Percentiles rank a stretch among this genome's conserved stretches.
These are phyloP conservation scores for Termitomyces sp. DNA, from an alignment of 768 basidiomycete genomes.

Conservation along the genomic window DNA sequence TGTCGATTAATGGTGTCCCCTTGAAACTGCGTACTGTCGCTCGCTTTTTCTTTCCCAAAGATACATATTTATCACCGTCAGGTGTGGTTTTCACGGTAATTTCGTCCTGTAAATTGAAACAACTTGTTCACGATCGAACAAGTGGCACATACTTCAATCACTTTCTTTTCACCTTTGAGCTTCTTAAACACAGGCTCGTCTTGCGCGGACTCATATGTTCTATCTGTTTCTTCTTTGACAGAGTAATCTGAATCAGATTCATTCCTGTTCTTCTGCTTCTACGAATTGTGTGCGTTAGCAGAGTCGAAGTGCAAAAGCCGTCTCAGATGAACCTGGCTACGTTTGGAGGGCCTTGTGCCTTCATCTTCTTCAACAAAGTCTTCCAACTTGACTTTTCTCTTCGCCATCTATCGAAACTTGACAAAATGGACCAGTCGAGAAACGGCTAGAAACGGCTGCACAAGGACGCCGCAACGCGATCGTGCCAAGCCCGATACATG, in stretches of 20 bases:
- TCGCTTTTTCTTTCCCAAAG: conserved; percentile 69
- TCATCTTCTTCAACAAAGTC: conserved; percentile 10
- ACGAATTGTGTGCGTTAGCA: conserved; percentile 3
- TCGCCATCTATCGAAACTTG: conserved; percentile 17
- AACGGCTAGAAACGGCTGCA: background rate
- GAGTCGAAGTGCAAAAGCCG: background rate
- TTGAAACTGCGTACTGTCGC: conserved; percentile 48
- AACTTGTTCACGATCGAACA: background rate
- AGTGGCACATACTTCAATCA: background rate
- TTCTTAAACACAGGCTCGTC: conserved; percentile 28
- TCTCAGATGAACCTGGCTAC: conserved; percentile 1
- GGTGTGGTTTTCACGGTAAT: conserved; percentile 21
- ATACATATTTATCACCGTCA: conserved; percentile 53
- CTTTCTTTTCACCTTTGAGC: conserved; percentile 20
- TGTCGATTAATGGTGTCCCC: conserved; percentile 58
- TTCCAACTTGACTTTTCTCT: conserved; percentile 19
- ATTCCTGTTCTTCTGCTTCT: conserved; percentile 6
- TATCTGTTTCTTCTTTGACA: conserved; percentile 14
- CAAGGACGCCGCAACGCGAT: background rate
- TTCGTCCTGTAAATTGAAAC: conserved; percentile 1
- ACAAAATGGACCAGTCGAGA: background rate
- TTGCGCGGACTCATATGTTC: background rate
- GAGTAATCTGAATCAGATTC: conserved; percentile 15
- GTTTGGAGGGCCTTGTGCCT: conserved; percentile 2
- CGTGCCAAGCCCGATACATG: background rate